Percentiles rank a stretch among this genome's conserved stretches.
These are phyloP conservation scores for Excoecaria agallocha DNA, from an alignment of 345 rosid species.

Conservation along the genomic window DNA sequence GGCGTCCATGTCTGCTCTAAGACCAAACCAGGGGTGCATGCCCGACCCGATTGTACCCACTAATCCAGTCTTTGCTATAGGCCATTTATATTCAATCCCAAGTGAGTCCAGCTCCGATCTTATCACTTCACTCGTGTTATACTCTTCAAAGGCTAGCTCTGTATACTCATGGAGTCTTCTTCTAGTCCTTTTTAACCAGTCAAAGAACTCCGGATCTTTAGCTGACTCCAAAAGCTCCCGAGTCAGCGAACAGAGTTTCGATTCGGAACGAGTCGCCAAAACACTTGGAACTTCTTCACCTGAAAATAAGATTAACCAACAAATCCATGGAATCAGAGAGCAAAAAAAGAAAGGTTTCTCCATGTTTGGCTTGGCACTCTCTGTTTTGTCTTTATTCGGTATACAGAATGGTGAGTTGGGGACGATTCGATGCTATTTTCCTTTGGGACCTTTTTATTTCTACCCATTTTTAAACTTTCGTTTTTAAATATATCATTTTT, in stretches of 20 bases:
- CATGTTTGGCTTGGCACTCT: background rate
- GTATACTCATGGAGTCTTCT: constrained; percentile 52
- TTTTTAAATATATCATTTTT: no score
- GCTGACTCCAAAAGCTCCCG: constrained; percentile 34
- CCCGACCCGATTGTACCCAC: constrained; percentile 50
- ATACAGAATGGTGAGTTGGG: no score
- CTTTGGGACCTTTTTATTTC: no score
- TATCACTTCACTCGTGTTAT: constrained; percentile 37
- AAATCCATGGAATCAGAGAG: constrained; percentile 5
- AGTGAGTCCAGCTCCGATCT: constrained; percentile 41
- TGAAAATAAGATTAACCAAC: constrained; percentile 1
- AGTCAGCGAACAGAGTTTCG: constrained; percentile 20
- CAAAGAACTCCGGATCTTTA: constrained; percentile 38
- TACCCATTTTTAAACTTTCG: no score
- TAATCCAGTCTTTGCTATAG: constrained; percentile 48
- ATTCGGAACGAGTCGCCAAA: background rate
- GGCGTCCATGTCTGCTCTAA: constrained; percentile 63
- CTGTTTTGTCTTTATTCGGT: no score
- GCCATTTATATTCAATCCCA: constrained; percentile 47
- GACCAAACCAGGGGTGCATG: constrained; percentile 44
- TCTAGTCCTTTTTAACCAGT: constrained; percentile 40
- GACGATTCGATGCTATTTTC: no score
- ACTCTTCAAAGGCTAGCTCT: constrained; percentile 46
- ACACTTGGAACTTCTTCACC: background rate
- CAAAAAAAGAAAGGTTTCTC: background rate